These are phyloP conservation scores for Periglandula ipomoeae DNA, from an alignment of 2,329 filamentous ascomycete species.

Conservation along the genomic window DNA sequence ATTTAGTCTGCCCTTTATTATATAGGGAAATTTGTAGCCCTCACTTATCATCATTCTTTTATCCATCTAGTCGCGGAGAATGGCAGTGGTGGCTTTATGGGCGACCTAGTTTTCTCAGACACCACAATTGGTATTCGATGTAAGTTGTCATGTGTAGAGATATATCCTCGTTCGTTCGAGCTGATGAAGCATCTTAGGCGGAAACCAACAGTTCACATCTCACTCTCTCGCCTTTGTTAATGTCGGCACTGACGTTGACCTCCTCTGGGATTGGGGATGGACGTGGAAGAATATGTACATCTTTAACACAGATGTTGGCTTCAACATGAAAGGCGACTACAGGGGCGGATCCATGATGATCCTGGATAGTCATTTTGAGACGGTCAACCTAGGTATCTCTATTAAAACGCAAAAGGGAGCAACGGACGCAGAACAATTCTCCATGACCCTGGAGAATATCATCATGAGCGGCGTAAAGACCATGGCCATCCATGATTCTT, in stretches of 20 bases:
- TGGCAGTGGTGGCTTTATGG: constrained; percentile 74
- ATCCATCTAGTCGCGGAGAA: constrained; percentile 66
- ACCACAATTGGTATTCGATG: constrained; percentile 21
- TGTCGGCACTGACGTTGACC: constrained; percentile 72
- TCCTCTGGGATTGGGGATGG: constrained; percentile 92
- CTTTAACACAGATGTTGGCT: constrained; percentile 61
- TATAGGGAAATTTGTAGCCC: background rate
- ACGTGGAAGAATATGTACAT: constrained; percentile 67
- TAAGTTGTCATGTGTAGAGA: background rate
- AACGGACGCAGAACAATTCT: constrained; percentile 46
- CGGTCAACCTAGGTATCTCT: constrained; percentile 60
- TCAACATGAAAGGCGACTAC: constrained; percentile 68
- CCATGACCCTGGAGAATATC: constrained; percentile 80
- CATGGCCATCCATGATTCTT: constrained; percentile 53
- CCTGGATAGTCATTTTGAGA: constrained; percentile 67
- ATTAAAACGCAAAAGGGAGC: constrained; percentile 57
- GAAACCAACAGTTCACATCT: constrained; percentile 76
- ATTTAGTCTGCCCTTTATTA: background rate
- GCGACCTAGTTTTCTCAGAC: constrained; percentile 55
- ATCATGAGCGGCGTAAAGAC: constrained; percentile 62
- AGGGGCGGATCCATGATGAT: constrained; percentile 79
- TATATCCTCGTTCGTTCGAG: constrained; percentile 26
- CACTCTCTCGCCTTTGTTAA: constrained; percentile 74
- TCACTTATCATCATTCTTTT: background rate
- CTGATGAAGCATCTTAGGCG: constrained; percentile 68